A percentile compares a stretch with the other conserved stretches of the same genome.
Evolutionary conservation across 768 basidiomycete species (phyloP).

Genomic region (Phanerochaete carnosa): DNA sequence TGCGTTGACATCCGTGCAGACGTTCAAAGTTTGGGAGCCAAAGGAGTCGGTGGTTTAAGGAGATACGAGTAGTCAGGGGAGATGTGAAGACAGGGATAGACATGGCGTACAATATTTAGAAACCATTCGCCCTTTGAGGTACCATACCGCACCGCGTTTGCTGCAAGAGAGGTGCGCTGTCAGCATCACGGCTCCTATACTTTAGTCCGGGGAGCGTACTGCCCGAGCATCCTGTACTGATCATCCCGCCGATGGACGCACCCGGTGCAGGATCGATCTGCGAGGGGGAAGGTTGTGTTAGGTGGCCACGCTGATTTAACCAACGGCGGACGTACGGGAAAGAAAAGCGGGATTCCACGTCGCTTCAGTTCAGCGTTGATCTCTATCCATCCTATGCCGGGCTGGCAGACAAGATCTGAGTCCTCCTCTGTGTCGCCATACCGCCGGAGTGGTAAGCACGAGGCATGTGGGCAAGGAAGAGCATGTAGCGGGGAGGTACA

Average conservation of each 20-base stretch:
- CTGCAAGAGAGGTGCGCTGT: no score
- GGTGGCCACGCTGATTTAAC: no score
- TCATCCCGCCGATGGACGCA: constrained; percentile 87
- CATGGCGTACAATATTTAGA: constrained; percentile 62
- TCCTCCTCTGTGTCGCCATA: constrained; percentile 70
- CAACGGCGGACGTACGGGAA: constrained; percentile 55
- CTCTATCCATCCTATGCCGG: constrained; percentile 79
- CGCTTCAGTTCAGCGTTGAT: constrained; percentile 68
- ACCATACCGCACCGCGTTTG: constrained; percentile 79
- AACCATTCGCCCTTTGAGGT: constrained; percentile 90
- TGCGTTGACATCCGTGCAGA: no score
- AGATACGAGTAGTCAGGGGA: no score
- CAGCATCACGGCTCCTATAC: no score
- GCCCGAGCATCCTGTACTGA: constrained; percentile 81
- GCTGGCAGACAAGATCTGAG: constrained; percentile 71
- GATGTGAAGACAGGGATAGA: no score
- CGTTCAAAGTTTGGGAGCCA: no score
- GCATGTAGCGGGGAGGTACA: no score
- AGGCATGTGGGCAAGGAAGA: no score
- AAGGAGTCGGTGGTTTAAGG: no score
- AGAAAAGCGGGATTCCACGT: constrained; percentile 76
- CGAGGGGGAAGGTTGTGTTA: constrained; percentile 25
- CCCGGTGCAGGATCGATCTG: constrained; percentile 74
- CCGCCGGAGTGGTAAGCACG: no score
- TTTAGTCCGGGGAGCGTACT: constrained; percentile 43